A percentile compares a stretch with the other conserved stretches of the same genome.
phyloP scores from a whole-genome alignment of 176 grass and related monocot genomes.

The Carex scoparia region DNA sequence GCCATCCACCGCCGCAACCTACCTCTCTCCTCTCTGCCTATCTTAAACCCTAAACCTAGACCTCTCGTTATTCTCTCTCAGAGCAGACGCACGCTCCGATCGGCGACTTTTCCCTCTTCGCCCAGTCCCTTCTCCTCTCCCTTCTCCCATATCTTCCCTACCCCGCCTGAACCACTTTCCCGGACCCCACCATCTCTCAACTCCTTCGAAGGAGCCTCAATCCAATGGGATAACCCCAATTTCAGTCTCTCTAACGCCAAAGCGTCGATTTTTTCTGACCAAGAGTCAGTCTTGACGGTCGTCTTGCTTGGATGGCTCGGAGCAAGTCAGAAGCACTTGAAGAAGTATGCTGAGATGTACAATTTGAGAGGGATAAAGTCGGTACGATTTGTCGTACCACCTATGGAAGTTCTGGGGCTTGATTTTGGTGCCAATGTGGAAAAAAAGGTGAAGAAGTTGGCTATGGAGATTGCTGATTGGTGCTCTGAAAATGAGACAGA shows the following conservation, averaged over 20 bases:
- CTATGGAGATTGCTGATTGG: slow-evolving; percentile 60
- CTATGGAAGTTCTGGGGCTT: slow-evolving; percentile 55
- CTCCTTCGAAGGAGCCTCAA: slow-evolving; percentile 45
- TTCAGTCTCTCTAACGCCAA: slow-evolving; percentile 7
- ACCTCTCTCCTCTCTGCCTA: slow-evolving; percentile 26
- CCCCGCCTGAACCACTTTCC: background rate
- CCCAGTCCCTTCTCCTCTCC: background rate
- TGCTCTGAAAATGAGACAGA: slow-evolving; percentile 61
- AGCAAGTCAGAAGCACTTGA: slow-evolving; percentile 77
- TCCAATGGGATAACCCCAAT: slow-evolving; percentile 49
- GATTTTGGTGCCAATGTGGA: slow-evolving; percentile 75
- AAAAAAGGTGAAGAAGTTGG: slow-evolving; percentile 53
- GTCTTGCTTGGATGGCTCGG: slow-evolving; percentile 96
- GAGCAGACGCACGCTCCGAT: background rate
- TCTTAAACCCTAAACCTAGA: background rate
- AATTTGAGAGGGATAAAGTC: slow-evolving; percentile 57
- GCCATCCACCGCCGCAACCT: background rate
- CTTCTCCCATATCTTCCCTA: slow-evolving; percentile 20
- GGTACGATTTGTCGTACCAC: slow-evolving; percentile 71
- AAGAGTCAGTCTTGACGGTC: slow-evolving; percentile 42
- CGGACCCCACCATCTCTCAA: background rate
- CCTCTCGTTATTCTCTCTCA: slow-evolving; percentile 23
- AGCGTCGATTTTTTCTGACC: slow-evolving; percentile 9
- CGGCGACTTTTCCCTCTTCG: slow-evolving; percentile 19
- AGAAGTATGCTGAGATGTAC: slow-evolving; percentile 80